Percentiles rank a stretch among this genome's conserved stretches.
Conservation (phyloP, 805 yeast species). For the Hanseniaspora nectarophila region DNA sequence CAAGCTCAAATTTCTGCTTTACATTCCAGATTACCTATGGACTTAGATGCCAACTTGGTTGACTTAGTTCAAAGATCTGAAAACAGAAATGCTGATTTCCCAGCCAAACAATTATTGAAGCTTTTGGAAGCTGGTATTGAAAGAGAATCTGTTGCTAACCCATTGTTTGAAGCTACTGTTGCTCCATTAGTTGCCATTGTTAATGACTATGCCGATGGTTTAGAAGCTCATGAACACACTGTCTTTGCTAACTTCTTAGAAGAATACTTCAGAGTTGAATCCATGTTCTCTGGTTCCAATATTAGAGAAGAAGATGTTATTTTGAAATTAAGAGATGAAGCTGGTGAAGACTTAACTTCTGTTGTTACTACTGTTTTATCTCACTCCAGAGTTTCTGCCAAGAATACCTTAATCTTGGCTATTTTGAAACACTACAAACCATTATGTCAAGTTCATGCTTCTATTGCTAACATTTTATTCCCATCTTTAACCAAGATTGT, state of each 20-base stretch:
- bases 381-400: slow-evolving; percentile 86
- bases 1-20: slow-evolving; percentile 69
- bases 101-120: slow-evolving; percentile 73
- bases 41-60: slow-evolving; percentile 56
- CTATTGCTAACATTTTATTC: slow-evolving; percentile 56
- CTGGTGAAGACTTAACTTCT: slow-evolving; percentile 58
- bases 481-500: slow-evolving; percentile 66
- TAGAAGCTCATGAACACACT: slow-evolving; percentile 69
- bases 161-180: slow-evolving; percentile 45
- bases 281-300: slow-evolving; percentile 61
- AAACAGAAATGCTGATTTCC: slow-evolving; percentile 71
- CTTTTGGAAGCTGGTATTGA: slow-evolving; percentile 50
- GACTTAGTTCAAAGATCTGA: slow-evolving; percentile 55
- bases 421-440: slow-evolving; percentile 75
- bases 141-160: slow-evolving; percentile 40
- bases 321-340: slow-evolving; percentile 74
- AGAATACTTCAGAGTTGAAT: slow-evolving; percentile 68
- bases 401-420: slow-evolving; percentile 79
- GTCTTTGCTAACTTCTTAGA: slow-evolving; percentile 59
- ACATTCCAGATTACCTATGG: slow-evolving; percentile 76
- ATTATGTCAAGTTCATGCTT: slow-evolving; percentile 57
- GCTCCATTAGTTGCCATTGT: slow-evolving; percentile 69
- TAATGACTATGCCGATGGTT: slow-evolving; percentile 56
- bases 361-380: slow-evolving; percentile 70
- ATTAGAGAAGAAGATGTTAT: slow-evolving; percentile 81